These are phyloP conservation scores for Erysimum pusillum DNA, from an alignment of 441 rosid species.

Conservation along the genomic window DNA sequence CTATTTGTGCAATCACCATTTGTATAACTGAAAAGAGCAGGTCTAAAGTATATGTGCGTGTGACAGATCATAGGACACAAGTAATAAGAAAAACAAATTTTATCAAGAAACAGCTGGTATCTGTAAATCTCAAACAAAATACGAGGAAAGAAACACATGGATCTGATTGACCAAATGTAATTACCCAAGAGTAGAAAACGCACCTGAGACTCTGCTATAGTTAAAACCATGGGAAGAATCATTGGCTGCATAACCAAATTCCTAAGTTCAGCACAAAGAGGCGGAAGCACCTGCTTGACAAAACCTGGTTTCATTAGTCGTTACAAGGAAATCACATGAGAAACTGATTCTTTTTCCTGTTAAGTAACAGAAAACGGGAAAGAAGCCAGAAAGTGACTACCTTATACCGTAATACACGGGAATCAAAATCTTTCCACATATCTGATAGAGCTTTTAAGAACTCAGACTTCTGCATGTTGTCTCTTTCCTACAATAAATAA, in stretches of 20 bases:
- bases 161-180: conserved; percentile 17
- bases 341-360: neutral
- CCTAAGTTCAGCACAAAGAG: conserved; percentile 96
- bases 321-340: conserved; percentile 32
- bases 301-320: conserved; percentile 28
- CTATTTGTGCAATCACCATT: conserved; percentile 7
- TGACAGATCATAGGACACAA: conserved; percentile 12
- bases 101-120: conserved; percentile 1
- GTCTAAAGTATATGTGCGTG: conserved; percentile 14
- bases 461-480: conserved; percentile 98
- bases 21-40: conserved; percentile 14
- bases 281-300: conserved; percentile 86
- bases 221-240: conserved; percentile 97
- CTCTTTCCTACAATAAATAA: conserved; percentile 81
- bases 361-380: neutral
- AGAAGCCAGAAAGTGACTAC: conserved; percentile 50
- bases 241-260: conserved; percentile 96
- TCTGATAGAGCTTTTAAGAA: conserved; percentile 95
- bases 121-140: conserved; percentile 3
- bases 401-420: conserved; percentile 97
- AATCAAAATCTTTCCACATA: conserved; percentile 99
- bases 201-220: conserved; percentile 97
- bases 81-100: neutral
- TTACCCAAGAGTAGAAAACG: conserved; percentile 5
- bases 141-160: conserved; percentile 18